phyloP scores from a whole-genome alignment of 228 moss, liverwort and hornwort genomes.

The Sphagnum fallax region DNA sequence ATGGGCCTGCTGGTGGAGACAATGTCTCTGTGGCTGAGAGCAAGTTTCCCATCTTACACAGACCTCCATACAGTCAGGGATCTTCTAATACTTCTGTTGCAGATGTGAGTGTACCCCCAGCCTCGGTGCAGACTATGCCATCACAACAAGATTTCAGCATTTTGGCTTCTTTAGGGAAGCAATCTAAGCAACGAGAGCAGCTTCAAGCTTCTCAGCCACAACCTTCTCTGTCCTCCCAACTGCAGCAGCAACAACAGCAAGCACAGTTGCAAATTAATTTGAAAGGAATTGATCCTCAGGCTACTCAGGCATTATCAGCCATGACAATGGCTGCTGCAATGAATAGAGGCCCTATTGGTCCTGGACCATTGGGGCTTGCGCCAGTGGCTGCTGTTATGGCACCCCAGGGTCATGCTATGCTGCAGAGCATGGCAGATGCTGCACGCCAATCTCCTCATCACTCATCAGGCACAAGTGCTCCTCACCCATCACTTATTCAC shows the following conservation, averaged over 20 bases:
- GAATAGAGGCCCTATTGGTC: constrained; percentile 55
- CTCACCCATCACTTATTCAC: constrained; percentile 23
- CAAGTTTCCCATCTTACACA: constrained; percentile 34
- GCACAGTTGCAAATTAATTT: constrained; percentile 27
- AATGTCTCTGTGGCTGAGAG: constrained; percentile 49
- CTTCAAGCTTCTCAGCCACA: not conserved
- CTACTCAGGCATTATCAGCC: constrained; percentile 36
- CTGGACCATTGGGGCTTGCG: constrained; percentile 86
- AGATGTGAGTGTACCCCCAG: constrained; percentile 14
- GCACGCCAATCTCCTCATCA: constrained; percentile 32
- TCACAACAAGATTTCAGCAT: constrained; percentile 28
- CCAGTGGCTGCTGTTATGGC: constrained; percentile 90
- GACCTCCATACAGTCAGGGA: constrained; percentile 25
- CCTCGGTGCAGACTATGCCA: constrained; percentile 20
- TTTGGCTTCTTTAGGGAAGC: constrained; percentile 39
- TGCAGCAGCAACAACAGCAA: constrained; percentile 13
- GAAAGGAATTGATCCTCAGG: constrained; percentile 52
- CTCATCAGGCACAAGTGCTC: constrained; percentile 24
- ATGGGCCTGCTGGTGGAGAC: constrained; percentile 19
- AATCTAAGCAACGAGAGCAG: constrained; percentile 36
- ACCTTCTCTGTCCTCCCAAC: constrained; percentile 20
- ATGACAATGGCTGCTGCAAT: constrained; percentile 43
- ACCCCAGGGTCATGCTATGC: constrained; percentile 87
- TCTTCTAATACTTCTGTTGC: constrained; percentile 9
- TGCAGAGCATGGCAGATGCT: constrained; percentile 53